Evolutionary conservation across 495 filamentous ascomycete genomes (phyloP), one percentile per base, ranked within the genome.

Genomic region (Corynascus novoguineensis): DNA sequence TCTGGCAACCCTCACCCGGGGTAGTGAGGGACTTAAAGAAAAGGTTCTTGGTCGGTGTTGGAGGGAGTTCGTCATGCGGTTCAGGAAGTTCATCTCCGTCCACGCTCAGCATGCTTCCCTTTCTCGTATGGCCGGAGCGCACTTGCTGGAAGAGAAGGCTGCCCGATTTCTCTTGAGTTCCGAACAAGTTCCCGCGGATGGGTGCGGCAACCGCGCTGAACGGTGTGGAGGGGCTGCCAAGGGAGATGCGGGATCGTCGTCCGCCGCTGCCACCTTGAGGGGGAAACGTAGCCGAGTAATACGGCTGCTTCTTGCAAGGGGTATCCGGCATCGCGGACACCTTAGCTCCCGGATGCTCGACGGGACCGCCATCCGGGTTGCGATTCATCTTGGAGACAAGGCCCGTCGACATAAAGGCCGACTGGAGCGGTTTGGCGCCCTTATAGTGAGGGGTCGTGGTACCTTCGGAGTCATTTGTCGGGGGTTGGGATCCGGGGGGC

Each of bases 371-470:
- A 75, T 89, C 78, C 64, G 75, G 75, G 55, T 83, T 78, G 38
- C 78, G 76, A 55, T 81, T 82, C 66, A 81, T 79, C 74, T 97
- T 97, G 5, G 93, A 96, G 32, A 97, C 87, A 42, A 98, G 73
- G 28, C 93, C 93, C 5, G 93, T 97, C 0, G 93, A 97, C 78
- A 87, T 88, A 71, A 97, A 97, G 11, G 90, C 92, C 19, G 86
- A 85, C 31, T 89, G 88, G 9, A 88, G 75, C 32, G 92, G 92
- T 68, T 87, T 95, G 12, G 86, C 88, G 6, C 83, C 77, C 68
- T 89, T 92, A 66, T 88, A 96, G 53, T 89, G 82, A 0, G 92
- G 92, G 0, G 92, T 97, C 29, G 86, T 85, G 55, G 91, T 84
- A 10, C 83, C 79, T 14, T 80, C 79, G 3, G 75, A 75, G 55